phyloP scores from a whole-genome alignment of 768 basidiomycete species.

The Cystobasidium tubakii region DNA sequence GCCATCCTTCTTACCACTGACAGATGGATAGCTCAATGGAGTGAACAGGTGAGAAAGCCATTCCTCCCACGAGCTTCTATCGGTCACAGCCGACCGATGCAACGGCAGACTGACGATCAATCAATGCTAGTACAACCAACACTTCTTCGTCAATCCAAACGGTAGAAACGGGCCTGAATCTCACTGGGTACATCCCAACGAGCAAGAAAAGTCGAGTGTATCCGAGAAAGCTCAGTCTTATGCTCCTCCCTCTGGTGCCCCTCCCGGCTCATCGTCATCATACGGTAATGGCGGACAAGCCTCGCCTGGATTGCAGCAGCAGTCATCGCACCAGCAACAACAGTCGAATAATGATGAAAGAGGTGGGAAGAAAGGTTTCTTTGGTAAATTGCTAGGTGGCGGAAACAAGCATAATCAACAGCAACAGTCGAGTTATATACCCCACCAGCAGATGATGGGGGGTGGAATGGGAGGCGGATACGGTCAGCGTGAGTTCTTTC shows the following conservation, averaged over 20 bases:
- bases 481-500: background rate
- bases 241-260: background rate
- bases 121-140: background rate
- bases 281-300: too few species aligned
- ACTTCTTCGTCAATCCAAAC: constrained; percentile 22
- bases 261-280: background rate
- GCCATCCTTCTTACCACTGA: too few species aligned
- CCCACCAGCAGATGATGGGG: background rate
- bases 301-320: background rate
- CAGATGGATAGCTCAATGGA: constrained; percentile 26
- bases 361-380: background rate
- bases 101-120: background rate
- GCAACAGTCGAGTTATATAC: background rate
- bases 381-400: background rate
- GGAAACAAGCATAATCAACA: constrained; percentile 9
- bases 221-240: background rate
- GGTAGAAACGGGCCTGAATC: constrained; percentile 11
- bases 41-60: constrained; percentile 2
- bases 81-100: background rate
- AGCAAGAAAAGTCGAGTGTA: background rate
- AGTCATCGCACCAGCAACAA: background rate
- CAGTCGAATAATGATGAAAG: background rate
- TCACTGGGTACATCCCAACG: constrained; percentile 20
- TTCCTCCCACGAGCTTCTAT: too few species aligned
- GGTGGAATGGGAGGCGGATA: constrained; percentile 3